Percentiles rank a stretch among this genome's conserved stretches.
Evolutionary conservation across 768 basidiomycete genomes (phyloP).

Genomic region (Kwoniella heveanensis): DNA sequence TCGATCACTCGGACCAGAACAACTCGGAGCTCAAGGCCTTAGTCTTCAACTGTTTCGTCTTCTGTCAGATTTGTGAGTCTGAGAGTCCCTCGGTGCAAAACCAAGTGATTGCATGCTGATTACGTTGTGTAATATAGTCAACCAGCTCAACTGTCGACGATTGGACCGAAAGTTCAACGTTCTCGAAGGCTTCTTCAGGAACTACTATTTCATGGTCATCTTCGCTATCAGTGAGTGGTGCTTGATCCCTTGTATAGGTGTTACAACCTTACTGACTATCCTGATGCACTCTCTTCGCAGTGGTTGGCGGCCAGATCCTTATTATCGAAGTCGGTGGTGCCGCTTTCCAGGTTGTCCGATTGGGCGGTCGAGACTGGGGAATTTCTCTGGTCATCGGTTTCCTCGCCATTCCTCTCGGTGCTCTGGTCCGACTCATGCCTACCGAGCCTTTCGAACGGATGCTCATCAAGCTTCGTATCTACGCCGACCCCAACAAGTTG

Average conservation of each 20-base stretch:
- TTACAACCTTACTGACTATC: not conserved
- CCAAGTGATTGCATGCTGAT: constrained; percentile 3
- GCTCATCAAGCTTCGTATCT: constrained; percentile 63
- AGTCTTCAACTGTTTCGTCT: constrained; percentile 98
- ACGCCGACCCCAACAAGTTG: constrained; percentile 67
- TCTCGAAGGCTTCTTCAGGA: constrained; percentile 76
- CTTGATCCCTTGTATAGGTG: not conserved
- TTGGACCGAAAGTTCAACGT: constrained; percentile 85
- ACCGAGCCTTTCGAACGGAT: constrained; percentile 73
- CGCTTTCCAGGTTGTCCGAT: constrained; percentile 82
- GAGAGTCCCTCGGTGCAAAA: not conserved
- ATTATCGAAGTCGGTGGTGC: constrained; percentile 90
- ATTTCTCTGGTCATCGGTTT: constrained; percentile 85
- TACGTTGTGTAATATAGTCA: constrained; percentile 58
- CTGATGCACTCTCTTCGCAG: constrained; percentile 58
- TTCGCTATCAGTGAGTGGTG: constrained; percentile 73
- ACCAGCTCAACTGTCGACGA: constrained; percentile 86
- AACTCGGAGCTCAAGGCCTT: constrained; percentile 69
- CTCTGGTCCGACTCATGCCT: constrained; percentile 75
- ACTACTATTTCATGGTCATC: constrained; percentile 81
- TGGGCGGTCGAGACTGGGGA: constrained; percentile 86
- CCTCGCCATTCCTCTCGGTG: constrained; percentile 85
- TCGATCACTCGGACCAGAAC: constrained; percentile 44
- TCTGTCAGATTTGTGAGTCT: constrained; percentile 76
- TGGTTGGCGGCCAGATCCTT: constrained; percentile 79